Evolutionary conservation across 2,329 filamentous ascomycete species (phyloP), one percentile per base, ranked within the genome.

Genomic region (Juglanconis oblonga): DNA sequence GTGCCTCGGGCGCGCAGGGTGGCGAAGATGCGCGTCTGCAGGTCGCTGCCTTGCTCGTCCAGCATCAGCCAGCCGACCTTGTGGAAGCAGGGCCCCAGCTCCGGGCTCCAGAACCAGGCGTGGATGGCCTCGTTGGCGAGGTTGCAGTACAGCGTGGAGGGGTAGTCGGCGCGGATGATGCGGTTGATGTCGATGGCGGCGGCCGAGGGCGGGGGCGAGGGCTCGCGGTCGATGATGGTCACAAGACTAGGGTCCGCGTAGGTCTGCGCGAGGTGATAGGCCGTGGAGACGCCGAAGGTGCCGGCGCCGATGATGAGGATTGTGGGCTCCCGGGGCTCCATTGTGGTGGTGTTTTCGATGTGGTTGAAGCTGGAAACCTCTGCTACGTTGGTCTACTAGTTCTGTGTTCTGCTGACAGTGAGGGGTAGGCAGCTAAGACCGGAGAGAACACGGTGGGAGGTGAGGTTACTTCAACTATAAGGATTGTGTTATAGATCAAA

Each of bases 71-170:
- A 58, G 3, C 57, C 57, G 33, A 58, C 57, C 14, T 36, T 45
- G 44, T 58, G 57, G 50, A 58, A 58, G 51, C 57, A 58, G 3
- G 57, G 57, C 24, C 57, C 57, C 8, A 58, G 57, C 42, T 58
- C 57, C 13, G 52, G 52, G 42, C 42, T 54, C 57, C 57, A 58
- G 57, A 58, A 58, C 57, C 57, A 58, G 24, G 57, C 4, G 51
- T 58, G 57, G 13, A 58, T 53, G 51, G 57, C 57, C 35, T 58
- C 57, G 50, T 58, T 58, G 57, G 57, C 57, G 3, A 58, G 57
- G 33, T 53, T 54, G 50, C 57, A 58, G 57, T 58, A 58, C 50
- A 58, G 51, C 35, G 40, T 32, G 42, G 42, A 53, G 32, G 57
- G 42, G 42, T 58, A 58, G 51, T 58, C 57, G 10, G 57, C 57